phyloP scores from a whole-genome alignment of 2,329 filamentous ascomycete genomes.

The Lanzia echinophila region DNA sequence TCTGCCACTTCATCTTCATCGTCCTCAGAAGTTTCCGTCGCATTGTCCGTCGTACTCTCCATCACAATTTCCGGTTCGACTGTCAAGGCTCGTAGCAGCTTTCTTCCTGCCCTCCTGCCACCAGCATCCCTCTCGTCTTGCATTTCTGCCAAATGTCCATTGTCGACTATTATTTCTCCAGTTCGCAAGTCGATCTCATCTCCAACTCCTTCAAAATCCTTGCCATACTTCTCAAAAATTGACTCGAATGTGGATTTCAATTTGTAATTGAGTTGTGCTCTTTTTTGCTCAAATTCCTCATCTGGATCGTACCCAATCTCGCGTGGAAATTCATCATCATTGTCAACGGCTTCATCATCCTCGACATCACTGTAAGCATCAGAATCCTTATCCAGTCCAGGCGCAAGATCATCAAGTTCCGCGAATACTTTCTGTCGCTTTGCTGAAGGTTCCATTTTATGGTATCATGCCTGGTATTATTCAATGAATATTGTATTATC shows the following conservation, averaged over 20 bases:
- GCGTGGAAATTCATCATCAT: conserved; percentile 11
- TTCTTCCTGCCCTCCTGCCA: conserved; percentile 15
- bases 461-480: neutral
- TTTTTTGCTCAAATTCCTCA: conserved; percentile 52
- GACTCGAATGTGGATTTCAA: conserved; percentile 80
- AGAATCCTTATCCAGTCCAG: conserved; percentile 14
- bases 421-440: conserved; percentile 55
- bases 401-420: conserved; percentile 21
- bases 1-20: conserved; percentile 14
- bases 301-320: conserved; percentile 42
- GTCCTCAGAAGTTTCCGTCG: conserved; percentile 17
- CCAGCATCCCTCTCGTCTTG: conserved; percentile 47
- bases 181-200: conserved; percentile 86
- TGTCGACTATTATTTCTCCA: conserved; percentile 78
- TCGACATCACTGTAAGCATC: conserved; percentile 13
- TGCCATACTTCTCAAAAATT: conserved; percentile 84
- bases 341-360: conserved; percentile 11
- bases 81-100: conserved; percentile 26
- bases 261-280: conserved; percentile 60
- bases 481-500: neutral
- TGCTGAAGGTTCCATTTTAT: conserved; percentile 47
- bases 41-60: conserved; percentile 16
- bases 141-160: conserved; percentile 73
- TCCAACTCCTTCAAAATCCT: conserved; percentile 73
- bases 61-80: conserved; percentile 22